Percentiles rank a stretch among this genome's conserved stretches.
These are phyloP conservation scores for Davidsoniella neocaledoniae DNA, from an alignment of 2,329 filamentous ascomycete genomes.

Conservation along the genomic window DNA sequence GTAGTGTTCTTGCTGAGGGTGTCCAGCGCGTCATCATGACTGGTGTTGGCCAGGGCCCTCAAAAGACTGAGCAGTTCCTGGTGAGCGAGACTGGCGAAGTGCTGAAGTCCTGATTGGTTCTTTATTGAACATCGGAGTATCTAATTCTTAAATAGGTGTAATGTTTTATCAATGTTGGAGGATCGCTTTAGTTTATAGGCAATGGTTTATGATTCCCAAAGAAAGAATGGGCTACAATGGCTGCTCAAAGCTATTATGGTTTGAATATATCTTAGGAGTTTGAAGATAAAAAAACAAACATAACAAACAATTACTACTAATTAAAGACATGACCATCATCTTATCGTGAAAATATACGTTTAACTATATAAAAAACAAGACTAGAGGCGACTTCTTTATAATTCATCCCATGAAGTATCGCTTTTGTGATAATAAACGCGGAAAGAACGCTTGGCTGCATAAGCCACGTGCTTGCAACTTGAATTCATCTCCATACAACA, in stretches of 20 bases:
- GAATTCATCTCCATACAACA: no score
- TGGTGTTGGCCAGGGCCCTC: conserved; percentile 74
- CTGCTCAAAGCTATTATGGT: neutral
- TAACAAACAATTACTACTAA: no score
- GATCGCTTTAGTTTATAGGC: neutral
- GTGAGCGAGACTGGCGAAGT: conserved; percentile 44
- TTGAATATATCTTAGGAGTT: neutral
- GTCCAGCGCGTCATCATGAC: conserved; percentile 85
- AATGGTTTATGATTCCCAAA: no score
- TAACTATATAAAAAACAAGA: neutral
- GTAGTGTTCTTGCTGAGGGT: conserved; percentile 53
- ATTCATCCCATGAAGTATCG: no score
- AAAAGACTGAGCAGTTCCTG: conserved; percentile 62
- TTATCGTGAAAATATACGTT: neutral
- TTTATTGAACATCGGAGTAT: neutral
- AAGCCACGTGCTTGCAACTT: no score
- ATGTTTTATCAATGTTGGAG: conserved; percentile 5
- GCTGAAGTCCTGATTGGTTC: conserved; percentile 6
- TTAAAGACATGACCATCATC: no score
- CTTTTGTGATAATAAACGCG: no score
- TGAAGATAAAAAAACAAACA: neutral
- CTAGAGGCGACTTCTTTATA: neutral
- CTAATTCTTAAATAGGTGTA: neutral
- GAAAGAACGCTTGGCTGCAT: no score
- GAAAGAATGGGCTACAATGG: neutral